Base-by-base conservation (phyloP, 2,329 filamentous ascomycete species). In the Venturia asperata region DNA sequence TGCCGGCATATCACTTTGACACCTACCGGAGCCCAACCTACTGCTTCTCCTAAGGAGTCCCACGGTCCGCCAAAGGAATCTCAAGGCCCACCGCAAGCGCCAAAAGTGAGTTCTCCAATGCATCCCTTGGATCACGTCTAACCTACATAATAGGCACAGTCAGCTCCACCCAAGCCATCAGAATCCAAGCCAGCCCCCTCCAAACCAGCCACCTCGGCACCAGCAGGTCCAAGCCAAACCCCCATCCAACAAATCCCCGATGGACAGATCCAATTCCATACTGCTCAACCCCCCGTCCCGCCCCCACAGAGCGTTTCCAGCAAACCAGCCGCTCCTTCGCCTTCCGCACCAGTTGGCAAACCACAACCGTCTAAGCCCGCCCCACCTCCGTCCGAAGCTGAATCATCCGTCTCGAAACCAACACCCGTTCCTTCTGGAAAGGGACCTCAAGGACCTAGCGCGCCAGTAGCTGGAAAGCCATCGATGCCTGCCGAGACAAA, bases 211-310 rank as follows among this genome's bases (percentile, higher is more conserved):
- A 41, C 39, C 39, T 41, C 9, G 15, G 39, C 52, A n/a, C 15
- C 13, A 17, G 27, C 27, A 37, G 17, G 15, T 17, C 52, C 27
- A 58, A 58, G 30, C 21, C 37, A 58, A 47, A 7, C 17, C 6
- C 52, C 52, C 37, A 37, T 58, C 19, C 52, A 58, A 24, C 52
- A 58, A 58, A 58, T 37, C 30, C 7, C 15, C 13, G 52, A 58
- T 37, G 52, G 52, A 7, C 52, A 58, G 19, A n/a, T 58, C 52
- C 52, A 58, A 37, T 58, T 17, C 17, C 52, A 34, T 5, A 15
- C 52, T 37, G 30, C 15, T 10, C 15, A 13, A 27, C 10, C 30
- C 30, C 3, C 52, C 37, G 9, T 15, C 5, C 9, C 52, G 52
- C 4, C 5, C 4, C 15, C 21, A 1, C 47, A 30, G 21, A 21